phyloP scores from a whole-genome alignment of 805 yeast genomes.

The Candida argentea region DNA sequence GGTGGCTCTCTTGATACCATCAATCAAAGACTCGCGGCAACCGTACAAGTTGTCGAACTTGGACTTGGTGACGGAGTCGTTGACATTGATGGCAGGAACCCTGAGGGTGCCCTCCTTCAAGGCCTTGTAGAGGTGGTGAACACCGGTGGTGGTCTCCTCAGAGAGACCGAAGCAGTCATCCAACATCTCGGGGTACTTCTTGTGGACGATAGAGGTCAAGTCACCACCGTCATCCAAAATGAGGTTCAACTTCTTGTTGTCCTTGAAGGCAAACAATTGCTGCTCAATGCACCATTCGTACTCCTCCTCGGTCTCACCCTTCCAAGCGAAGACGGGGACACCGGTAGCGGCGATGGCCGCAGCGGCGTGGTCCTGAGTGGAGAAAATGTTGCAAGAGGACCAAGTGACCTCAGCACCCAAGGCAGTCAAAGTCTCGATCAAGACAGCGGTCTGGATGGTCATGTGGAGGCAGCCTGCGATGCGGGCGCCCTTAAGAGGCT shows the following conservation, averaged over 20 bases:
- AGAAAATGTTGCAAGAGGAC: conserved; percentile 98
- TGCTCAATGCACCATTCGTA: conserved; percentile 99
- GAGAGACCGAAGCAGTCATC: conserved; percentile 91
- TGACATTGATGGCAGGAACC: conserved; percentile 99
- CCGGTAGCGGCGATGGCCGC: conserved; percentile 99
- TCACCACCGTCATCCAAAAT: conserved; percentile 99
- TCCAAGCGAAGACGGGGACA: conserved; percentile 99
- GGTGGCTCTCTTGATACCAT: conserved; percentile 99
- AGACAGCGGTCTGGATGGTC: conserved; percentile 99
- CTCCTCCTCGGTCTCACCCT: conserved; percentile 99
- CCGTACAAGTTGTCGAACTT: conserved; percentile 99
- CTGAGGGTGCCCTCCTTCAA: conserved; percentile 77
- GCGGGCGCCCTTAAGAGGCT: conserved; percentile 97
- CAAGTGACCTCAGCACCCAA: conserved; percentile 99
- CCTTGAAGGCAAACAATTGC: conserved; percentile 97
- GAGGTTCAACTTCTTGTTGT: conserved; percentile 87
- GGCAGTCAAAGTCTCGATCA: conserved; percentile 93
- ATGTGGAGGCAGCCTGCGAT: conserved; percentile 98
- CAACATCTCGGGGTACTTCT: conserved; percentile 96
- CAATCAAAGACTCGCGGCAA: conserved; percentile 96
- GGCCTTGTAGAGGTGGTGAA: conserved; percentile 97
- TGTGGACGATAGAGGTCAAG: conserved; percentile 92
- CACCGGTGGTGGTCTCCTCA: conserved; percentile 99
- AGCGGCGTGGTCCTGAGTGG: conserved; percentile 99
- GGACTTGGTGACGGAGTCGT: conserved; percentile 98